Evolutionary conservation across 1,139 yeast species (phyloP).

Genomic region (Zygosaccharomyces sapae): DNA sequence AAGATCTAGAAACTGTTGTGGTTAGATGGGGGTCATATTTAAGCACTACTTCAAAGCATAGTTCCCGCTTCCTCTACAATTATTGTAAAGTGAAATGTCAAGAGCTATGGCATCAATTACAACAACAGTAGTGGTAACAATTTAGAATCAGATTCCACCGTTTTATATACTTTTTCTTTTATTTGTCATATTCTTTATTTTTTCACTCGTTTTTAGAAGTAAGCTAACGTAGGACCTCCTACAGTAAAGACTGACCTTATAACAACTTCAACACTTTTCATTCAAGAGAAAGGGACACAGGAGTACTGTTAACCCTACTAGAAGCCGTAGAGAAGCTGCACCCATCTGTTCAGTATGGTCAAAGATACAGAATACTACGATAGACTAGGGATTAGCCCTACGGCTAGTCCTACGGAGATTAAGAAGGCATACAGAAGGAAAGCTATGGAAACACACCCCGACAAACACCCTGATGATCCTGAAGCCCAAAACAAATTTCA

Average conservation of each 20-base stretch:
- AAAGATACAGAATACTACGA: constrained; percentile 91
- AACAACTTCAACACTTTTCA: too few relatives aligned
- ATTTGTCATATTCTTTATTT: too few relatives aligned
- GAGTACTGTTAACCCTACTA: too few relatives aligned
- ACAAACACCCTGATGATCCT: constrained; percentile 86
- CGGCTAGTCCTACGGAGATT: constrained; percentile 78
- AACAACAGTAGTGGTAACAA: neutral
- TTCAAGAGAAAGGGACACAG: too few relatives aligned
- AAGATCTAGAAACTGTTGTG: constrained; percentile 14
- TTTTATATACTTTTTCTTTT: too few relatives aligned
- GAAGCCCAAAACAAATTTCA: constrained; percentile 64
- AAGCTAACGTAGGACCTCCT: too few relatives aligned
- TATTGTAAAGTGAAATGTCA: constrained; percentile 1
- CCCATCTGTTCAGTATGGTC: constrained; percentile 51
- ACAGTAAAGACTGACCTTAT: too few relatives aligned
- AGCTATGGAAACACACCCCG: constrained; percentile 90
- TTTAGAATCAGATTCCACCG: neutral
- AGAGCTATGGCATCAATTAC: constrained; percentile 3
- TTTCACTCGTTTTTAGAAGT: too few relatives aligned
- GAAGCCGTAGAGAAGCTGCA: too few relatives aligned
- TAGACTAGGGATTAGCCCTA: constrained; percentile 57
- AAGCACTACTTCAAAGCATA: constrained; percentile 13
- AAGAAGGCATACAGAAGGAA: constrained; percentile 89
- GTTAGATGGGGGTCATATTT: constrained; percentile 18
- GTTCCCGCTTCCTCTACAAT: constrained; percentile 9